Evolutionary conservation across 2,329 filamentous ascomycete species (phyloP), one percentile per base, ranked within the genome.

Genomic region (Xylariaceae sp.): DNA sequence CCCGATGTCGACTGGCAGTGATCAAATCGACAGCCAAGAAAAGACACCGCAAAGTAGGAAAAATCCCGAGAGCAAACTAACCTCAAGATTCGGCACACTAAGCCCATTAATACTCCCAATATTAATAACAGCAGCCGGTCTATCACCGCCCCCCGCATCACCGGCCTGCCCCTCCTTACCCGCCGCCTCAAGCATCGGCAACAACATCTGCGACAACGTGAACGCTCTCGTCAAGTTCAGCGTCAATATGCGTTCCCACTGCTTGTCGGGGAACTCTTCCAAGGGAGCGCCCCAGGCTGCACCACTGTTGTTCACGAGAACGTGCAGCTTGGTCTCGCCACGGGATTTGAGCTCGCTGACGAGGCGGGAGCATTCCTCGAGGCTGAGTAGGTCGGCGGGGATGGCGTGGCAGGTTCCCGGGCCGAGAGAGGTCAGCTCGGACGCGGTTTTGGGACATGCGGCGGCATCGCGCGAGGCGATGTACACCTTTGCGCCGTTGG

Each of bases 161-260:
- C 36, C 42, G 8, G 53, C n/a, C n/a, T n/a, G n/a, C n/a, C n/a
- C 51, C 1, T 56, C 41, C 8, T 65, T 40, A 17, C 65, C 67
- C 1, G 71, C 76, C 22, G 67, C 69, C 59, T 80, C 76, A 33
- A 85, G 72, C 25, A 82, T 67, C 2, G 80, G 79, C 1, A 76
- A 76, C 5, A 82, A 68, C 12, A 76, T 67, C 67, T 85, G 82
- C 1, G 80, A 83, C 35, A 85, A 72, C 23, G 79, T 82, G 65
- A 85, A 85, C 50, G 82, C 85, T 57, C 80, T 82, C 62, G 86
- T 80, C 48, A 85, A 70, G 65, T 85, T 85, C 20, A 85, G 74
- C 38, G 77, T 82, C 3, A 84, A 67, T 22, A 83, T 73, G 54
- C 77, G 76, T 22, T 70, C 72, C 79, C 77, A 84, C 14, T 75